Evolutionary conservation across 2,329 filamentous ascomycete genomes (phyloP), one percentile per base, ranked within the genome.

Genomic region (Teratosphaeria gauchensis): DNA sequence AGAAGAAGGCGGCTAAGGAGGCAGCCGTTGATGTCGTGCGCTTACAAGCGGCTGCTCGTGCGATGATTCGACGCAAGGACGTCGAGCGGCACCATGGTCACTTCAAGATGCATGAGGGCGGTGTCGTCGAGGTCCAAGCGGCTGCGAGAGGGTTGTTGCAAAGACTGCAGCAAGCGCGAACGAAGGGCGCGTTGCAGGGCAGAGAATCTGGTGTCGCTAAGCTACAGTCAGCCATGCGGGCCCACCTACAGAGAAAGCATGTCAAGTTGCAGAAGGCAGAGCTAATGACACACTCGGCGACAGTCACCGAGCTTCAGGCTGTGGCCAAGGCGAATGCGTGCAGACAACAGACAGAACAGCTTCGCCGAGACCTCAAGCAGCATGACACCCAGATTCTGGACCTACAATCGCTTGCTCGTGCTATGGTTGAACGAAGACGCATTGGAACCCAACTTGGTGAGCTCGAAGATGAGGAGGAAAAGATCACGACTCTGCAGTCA

Each of bases 161-260:
- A 38, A 72, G 78, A 57, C 57, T 71, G 11, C 65, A 62, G 32
- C 64, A 70, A 55, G 66, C 68, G n/a, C 63, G 65, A 38, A 66
- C 60, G 1, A 62, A 64, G 51, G 68, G 66, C 19, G 68, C 69
- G 11, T 64, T 72, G 1, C 67, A 70, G 56, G 66, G 66, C 8
- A 63, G 66, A 28, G 75, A 77, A 57, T 68, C 71, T 30, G 61
- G 70, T n/a, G 68, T 78, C 61, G 77, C 77, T 56, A 74, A 77
- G 56, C 73, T 91, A 59, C 88, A 92, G 75, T 84, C 87, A 65
- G 82, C 82, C 60, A 79, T 82, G 38, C 81, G 87, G 72, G 88
- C 84, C 57, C 76, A 82, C 74, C 74, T 84, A 68, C 80, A 77
- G 59, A 46, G 58, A 33, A 56, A 60, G n/a, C 51, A 32, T 12